These are phyloP conservation scores for Phyllosticta citrichinensis DNA, from an alignment of 2,329 filamentous ascomycete genomes.

Conservation along the genomic window DNA sequence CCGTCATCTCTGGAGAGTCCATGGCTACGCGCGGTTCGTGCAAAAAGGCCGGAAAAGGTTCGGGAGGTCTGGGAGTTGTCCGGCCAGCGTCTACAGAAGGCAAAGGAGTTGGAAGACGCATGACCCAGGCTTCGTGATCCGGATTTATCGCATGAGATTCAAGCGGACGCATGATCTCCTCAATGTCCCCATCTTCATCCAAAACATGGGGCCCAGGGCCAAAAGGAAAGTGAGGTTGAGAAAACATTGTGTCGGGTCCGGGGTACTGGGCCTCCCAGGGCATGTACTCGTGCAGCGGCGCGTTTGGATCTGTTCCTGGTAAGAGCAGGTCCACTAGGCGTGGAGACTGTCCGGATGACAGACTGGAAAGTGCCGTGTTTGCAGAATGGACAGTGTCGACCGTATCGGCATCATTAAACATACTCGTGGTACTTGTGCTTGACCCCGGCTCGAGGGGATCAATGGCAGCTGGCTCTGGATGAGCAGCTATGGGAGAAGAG, in stretches of 20 bases:
- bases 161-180: constrained; percentile 42
- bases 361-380: constrained; percentile 23
- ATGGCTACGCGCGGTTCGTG: constrained; percentile 39
- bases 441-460: constrained; percentile 26
- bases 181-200: constrained; percentile 39
- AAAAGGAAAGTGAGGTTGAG: constrained; percentile 19
- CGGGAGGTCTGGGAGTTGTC: constrained; percentile 4
- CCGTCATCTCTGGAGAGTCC: constrained; percentile 51
- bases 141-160: constrained; percentile 16
- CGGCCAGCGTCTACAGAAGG: constrained; percentile 21
- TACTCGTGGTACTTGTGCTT: constrained; percentile 25
- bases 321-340: constrained; percentile 38
- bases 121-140: constrained; percentile 25
- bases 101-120: constrained; percentile 28
- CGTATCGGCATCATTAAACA: constrained; percentile 27
- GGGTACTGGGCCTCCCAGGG: constrained; percentile 24
- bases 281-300: constrained; percentile 28
- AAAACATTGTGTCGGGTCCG: constrained; percentile 21
- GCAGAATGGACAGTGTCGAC: constrained; percentile 17
- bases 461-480: constrained; percentile 3
- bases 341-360: constrained; percentile 38
- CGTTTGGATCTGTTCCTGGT: constrained; percentile 39
- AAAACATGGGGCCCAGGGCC: constrained; percentile 19
- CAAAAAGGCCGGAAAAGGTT: constrained; percentile 25
- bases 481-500: constrained; percentile 16